phyloP scores from a whole-genome alignment of 345 rosid species.

The Cardamine resedifolia region DNA sequence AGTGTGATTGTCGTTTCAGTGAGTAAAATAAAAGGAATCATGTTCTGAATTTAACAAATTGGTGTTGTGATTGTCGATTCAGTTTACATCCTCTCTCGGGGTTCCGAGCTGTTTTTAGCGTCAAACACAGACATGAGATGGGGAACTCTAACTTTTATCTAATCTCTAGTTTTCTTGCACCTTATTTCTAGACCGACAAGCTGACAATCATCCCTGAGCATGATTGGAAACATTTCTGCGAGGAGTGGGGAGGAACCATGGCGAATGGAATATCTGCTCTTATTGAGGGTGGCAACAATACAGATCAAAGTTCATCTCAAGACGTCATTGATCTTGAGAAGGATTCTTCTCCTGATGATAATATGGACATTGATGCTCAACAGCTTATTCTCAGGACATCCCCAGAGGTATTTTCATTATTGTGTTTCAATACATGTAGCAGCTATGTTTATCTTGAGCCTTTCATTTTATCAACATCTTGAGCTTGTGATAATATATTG shows the following conservation, averaged over 20 bases:
- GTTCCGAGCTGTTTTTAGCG: constrained; percentile 17
- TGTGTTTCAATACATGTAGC: neutral
- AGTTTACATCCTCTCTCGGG: constrained; percentile 19
- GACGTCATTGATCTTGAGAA: constrained; percentile 45
- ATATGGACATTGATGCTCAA: constrained; percentile 53
- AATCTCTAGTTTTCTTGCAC: constrained; percentile 27
- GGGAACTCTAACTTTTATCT: constrained; percentile 13
- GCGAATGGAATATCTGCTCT: constrained; percentile 70
- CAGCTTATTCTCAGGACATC: constrained; percentile 55
- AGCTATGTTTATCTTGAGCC: constrained; percentile 17
- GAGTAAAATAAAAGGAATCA: neutral
- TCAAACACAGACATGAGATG: constrained; percentile 16
- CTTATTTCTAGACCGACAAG: constrained; percentile 72
- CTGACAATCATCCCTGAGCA: constrained; percentile 73
- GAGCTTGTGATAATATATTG: constrained; percentile 5
- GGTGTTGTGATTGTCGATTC: constrained; percentile 14
- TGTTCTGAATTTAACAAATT: constrained; percentile 11
- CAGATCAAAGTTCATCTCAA: constrained; percentile 38
- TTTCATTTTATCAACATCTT: constrained; percentile 7
- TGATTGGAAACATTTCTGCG: constrained; percentile 93
- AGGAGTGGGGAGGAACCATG: constrained; percentile 86
- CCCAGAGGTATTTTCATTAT: constrained; percentile 66
- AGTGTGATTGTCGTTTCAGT: constrained; percentile 9
- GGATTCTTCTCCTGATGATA: constrained; percentile 52
- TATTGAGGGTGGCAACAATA: constrained; percentile 49